Evolutionary conservation across 2,329 filamentous ascomycete genomes (phyloP), one percentile per base, ranked within the genome.

Genomic region (Nothophoma quercina): DNA sequence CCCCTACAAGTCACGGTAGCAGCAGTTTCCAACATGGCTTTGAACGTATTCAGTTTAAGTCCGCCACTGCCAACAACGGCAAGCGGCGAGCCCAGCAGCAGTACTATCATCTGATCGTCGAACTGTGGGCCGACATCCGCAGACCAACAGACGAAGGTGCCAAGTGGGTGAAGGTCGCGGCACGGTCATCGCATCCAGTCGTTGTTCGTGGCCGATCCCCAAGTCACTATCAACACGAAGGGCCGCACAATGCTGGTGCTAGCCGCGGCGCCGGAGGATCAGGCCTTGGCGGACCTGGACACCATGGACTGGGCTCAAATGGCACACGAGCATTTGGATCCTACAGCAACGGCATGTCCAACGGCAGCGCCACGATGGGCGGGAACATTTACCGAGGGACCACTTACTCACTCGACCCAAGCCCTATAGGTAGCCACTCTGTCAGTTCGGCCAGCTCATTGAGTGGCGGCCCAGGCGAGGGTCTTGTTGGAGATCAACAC

Each of bases 1-100:
- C 70, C 10, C 65, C 74, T 5, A 59, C 73, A 3, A 68, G 63
- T 39, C 72, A 75, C 38, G 59, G 65, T 0, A 69, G 58, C 22
- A 72, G 64, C 45, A 71, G 64, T 10, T 76, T 73, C 7, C 78
- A 80, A n/a, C 83, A 87, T 51, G 83, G 81, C 0, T 97, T 96
- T 69, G 92, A 96, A 70, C 87, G 93, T 9, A 95, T 96, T 43
- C 92, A 96, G 65, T 97, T 96, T 82, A 96, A 96, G 73, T 90
- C 91, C 60, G 92, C 93, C 1, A 96, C 92, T 0, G 91, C 91
- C 19, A 97, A 96, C 77, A 97, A 97, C 62, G 92, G 92, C 38
- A 96, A 96, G 73, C 83, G 93, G 62, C 83, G 93, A 50, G 92
- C 92, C 1, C 91, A 92, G 15, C 92, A 97, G 69, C 93, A 96